These are phyloP conservation scores for Aspergillus sp. DNA, from an alignment of 2,329 filamentous ascomycete species.

Conservation along the genomic window DNA sequence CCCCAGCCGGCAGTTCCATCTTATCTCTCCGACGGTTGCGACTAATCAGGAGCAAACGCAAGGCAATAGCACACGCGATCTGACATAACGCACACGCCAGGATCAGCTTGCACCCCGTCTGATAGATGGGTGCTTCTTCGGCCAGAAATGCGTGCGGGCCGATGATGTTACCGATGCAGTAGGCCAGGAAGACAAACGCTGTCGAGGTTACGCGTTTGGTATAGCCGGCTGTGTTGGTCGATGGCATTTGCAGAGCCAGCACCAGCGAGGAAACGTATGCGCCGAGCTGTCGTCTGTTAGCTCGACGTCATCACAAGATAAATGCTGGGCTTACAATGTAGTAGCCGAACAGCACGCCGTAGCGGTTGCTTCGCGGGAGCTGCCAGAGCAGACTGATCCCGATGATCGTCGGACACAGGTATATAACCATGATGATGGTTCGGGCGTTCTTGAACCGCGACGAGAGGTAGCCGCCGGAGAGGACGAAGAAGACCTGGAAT, in stretches of 20 bases:
- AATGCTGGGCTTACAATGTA: constrained; percentile 38
- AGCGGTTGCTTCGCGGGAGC: constrained; percentile 40
- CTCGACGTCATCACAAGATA: no score
- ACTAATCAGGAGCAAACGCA: constrained; percentile 17
- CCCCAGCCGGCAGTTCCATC: constrained; percentile 11
- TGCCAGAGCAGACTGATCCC: constrained; percentile 53
- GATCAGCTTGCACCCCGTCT: constrained; percentile 52
- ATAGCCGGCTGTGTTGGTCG: constrained; percentile 46
- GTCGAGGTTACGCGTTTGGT: constrained; percentile 50
- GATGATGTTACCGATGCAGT: constrained; percentile 46
- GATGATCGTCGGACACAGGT: constrained; percentile 52
- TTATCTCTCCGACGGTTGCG: constrained; percentile 20
- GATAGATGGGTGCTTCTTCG: constrained; percentile 45
- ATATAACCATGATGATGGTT: constrained; percentile 53
- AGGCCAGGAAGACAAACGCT: constrained; percentile 45
- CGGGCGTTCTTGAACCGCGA: constrained; percentile 50
- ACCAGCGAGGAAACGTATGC: constrained; percentile 53
- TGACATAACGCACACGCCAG: constrained; percentile 33
- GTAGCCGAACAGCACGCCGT: constrained; percentile 52
- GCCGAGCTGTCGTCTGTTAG: constrained; percentile 22
- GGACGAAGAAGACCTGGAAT: constrained; percentile 52
- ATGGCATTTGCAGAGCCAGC: constrained; percentile 46
- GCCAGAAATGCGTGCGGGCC: constrained; percentile 45
- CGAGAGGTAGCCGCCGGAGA: constrained; percentile 52
- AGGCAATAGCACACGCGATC: constrained; percentile 15